Percentiles rank a stretch among this genome's conserved stretches.
phyloP scores from a whole-genome alignment of 2,329 filamentous ascomycete species.

The Alternaria ventricosa region DNA sequence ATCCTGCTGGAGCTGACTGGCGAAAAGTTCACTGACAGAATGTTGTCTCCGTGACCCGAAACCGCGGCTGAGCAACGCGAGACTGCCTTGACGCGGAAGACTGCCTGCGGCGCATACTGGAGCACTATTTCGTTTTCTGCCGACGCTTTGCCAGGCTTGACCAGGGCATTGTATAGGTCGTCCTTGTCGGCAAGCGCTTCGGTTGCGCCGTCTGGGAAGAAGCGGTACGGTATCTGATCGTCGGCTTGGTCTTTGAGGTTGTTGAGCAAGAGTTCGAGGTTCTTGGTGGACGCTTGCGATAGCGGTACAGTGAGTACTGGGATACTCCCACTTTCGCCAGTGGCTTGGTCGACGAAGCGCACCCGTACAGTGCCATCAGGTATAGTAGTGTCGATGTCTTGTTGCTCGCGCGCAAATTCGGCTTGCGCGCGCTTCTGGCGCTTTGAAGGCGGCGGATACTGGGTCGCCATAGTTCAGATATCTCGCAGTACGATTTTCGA shows the following conservation, averaged over 20 bases:
- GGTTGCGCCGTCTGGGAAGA: constrained; percentile 60
- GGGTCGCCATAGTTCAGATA: constrained; percentile 71
- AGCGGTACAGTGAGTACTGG: constrained; percentile 75
- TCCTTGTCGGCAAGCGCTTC: constrained; percentile 55
- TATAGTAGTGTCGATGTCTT: constrained; percentile 71
- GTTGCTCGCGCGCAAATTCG: constrained; percentile 74
- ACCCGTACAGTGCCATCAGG: constrained; percentile 80
- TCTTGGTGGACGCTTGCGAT: constrained; percentile 85
- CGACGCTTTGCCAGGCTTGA: constrained; percentile 51
- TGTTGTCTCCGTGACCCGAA: constrained; percentile 88
- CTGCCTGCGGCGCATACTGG: constrained; percentile 80
- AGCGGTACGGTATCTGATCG: constrained; percentile 71
- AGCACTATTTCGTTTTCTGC: constrained; percentile 69
- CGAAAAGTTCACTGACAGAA: constrained; percentile 84
- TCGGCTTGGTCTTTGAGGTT: constrained; percentile 73
- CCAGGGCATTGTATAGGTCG: constrained; percentile 51
- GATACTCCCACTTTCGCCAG: constrained; percentile 70
- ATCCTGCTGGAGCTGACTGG: constrained; percentile 77
- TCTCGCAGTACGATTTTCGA: background rate
- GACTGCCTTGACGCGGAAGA: constrained; percentile 91
- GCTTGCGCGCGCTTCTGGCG: constrained; percentile 79
- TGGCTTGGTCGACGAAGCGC: constrained; percentile 85
- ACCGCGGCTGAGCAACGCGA: constrained; percentile 89
- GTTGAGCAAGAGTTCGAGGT: constrained; percentile 86
- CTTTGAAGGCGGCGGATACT: constrained; percentile 85